Percentiles rank a stretch among this genome's conserved stretches.
Conservation (phyloP, 2,329 filamentous ascomycete species). For the Claviceps sp. region DNA sequence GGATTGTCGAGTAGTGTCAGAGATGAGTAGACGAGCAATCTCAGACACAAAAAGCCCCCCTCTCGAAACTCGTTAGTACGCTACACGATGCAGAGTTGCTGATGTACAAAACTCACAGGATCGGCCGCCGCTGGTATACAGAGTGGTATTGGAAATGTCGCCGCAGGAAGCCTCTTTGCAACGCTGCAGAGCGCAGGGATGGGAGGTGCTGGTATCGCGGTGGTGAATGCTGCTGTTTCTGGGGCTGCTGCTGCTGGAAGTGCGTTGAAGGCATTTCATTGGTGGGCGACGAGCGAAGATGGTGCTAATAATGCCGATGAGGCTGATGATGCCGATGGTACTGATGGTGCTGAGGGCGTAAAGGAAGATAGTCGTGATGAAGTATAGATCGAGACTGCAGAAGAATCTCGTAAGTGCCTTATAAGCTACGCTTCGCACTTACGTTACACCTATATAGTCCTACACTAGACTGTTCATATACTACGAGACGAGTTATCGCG, state of each 20-base stretch:
- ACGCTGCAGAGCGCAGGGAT: constrained; percentile 18
- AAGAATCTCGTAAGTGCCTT: too few relatives aligned
- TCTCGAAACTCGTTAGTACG: too few relatives aligned
- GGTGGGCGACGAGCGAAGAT: constrained; percentile 10
- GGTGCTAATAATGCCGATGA: constrained; percentile 1
- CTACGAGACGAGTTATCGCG: too few relatives aligned
- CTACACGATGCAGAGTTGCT: too few relatives aligned
- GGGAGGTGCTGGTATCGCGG: constrained; percentile 15
- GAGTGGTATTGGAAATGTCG: constrained; percentile 16
- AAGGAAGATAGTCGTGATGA: too few relatives aligned
- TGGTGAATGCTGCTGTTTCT: constrained; percentile 11
- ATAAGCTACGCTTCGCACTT: too few relatives aligned
- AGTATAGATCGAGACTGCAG: too few relatives aligned
- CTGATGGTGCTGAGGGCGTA: constrained; percentile 1
- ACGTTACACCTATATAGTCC: too few relatives aligned
- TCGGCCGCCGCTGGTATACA: constrained; percentile 7
- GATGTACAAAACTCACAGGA: background rate
- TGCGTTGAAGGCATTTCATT: constrained; percentile 18
- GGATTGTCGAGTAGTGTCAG: too few relatives aligned
- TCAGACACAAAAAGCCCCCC: too few relatives aligned
- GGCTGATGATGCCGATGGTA: constrained; percentile 9
- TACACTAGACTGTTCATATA: too few relatives aligned
- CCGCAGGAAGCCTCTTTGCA: constrained; percentile 13
- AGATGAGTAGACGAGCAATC: too few relatives aligned
- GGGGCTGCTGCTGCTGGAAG: constrained; percentile 3